Evolutionary conservation across 345 rosid genomes (phyloP), one percentile per base, ranked within the genome.

Genomic region (Rhodamnia argentea): DNA sequence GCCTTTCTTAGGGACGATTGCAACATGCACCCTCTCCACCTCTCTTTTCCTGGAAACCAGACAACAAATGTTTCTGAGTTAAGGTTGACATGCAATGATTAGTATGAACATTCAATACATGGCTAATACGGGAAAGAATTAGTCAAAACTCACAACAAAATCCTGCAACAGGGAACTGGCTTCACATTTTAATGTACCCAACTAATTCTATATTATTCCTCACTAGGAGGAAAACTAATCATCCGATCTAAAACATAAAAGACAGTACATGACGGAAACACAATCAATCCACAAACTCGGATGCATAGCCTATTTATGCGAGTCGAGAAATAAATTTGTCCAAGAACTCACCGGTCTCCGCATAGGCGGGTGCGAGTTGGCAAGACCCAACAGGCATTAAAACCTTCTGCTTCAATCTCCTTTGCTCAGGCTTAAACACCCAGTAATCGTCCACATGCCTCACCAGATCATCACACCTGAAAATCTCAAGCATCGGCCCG

Each of bases 351-450:
- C 99, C 96, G 84, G 89, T 82, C 52, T 87, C 84, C 10, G 93
- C 88, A 83, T 82, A 87, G 5, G 93, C 85, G 82, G 94, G 86
- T 83, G 95, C 95, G 85, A 95, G 85, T 55, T 88, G 95, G 94
- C 99, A 97, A 87, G 99, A 89, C 18, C 99, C 99, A 84, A 92
- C 90, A 10, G 99, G 98, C 98, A 97, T 93, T 12, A 89, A 82
- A 58, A 94, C 91, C 89, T 92, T 94, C 52, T 94, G 96, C 82
- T 92, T 91, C 84, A 97, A 70, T 85, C 93, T 92, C 55, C 75
- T 86, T 64, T 90, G 27, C 26, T 96, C 86, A 42, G 97, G 96
- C 86, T 89, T 92, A 78, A 96, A 97, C n/a, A 96, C 92, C 99
- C 94, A 88, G 85, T 92, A 90, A 42, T 92, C 92, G 12, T 88